Evolutionary conservation across 768 basidiomycete species (phyloP).

Genomic region (Mycena kentingensis): DNA sequence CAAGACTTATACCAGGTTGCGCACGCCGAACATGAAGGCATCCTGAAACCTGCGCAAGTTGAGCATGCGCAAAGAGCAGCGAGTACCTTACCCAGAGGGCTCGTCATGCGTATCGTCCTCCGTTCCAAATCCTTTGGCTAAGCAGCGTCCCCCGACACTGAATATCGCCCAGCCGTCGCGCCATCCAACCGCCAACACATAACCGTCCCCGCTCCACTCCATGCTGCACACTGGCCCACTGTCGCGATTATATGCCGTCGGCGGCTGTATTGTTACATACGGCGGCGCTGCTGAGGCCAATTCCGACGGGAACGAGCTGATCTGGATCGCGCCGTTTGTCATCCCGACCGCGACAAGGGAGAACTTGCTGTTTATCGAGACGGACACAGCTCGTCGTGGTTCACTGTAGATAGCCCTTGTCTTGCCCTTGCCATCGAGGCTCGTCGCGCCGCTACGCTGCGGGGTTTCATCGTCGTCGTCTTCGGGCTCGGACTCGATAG

Average conservation of each 20-base stretch:
- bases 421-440: constrained; percentile 16
- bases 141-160: constrained; percentile 85
- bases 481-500: constrained; percentile 49
- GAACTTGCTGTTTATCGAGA: constrained; percentile 78
- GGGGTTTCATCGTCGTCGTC: constrained; percentile 16
- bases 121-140: constrained; percentile 74
- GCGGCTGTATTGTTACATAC: constrained; percentile 64
- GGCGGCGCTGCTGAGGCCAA: constrained; percentile 50
- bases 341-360: constrained; percentile 81
- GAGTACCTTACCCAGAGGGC: constrained; percentile 44
- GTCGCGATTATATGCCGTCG: constrained; percentile 57
- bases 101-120: constrained; percentile 55
- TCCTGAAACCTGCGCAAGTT: constrained; percentile 63
- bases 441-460: constrained; percentile 2
- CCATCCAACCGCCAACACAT: constrained; percentile 93
- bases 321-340: constrained; percentile 56
- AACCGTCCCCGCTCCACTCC: constrained; percentile 96
- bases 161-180: constrained; percentile 87
- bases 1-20: constrained; percentile 53
- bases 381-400: constrained; percentile 61
- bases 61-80: constrained; percentile 7
- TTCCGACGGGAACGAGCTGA: constrained; percentile 70
- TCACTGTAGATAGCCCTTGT: constrained; percentile 52
- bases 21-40: constrained; percentile 81
- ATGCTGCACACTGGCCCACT: constrained; percentile 67